Evolutionary conservation across 2,329 filamentous ascomycete species (phyloP).

Genomic region (Fusarium sterilihyphosum): DNA sequence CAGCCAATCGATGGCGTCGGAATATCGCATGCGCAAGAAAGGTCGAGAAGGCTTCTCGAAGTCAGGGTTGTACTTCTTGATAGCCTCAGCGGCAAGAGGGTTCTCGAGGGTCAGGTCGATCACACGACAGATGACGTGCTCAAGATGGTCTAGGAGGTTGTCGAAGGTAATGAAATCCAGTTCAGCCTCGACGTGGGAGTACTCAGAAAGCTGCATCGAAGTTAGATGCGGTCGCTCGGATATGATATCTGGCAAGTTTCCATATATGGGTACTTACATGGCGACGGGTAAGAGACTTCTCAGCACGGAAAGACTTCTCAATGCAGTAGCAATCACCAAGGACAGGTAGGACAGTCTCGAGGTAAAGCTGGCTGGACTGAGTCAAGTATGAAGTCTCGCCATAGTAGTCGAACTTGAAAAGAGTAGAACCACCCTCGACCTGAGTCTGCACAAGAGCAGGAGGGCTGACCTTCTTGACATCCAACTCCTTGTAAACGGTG

Average conservation of each 20-base stretch:
- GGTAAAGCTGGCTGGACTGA: conserved; percentile 96
- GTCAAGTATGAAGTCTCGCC: conserved; percentile 92
- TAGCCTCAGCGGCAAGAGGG: conserved; percentile 73
- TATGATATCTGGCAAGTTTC: background rate
- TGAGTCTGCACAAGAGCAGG: conserved; percentile 95
- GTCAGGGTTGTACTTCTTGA: conserved; percentile 90
- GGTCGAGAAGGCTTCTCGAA: conserved; percentile 85
- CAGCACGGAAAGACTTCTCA: conserved; percentile 97
- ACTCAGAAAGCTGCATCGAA: conserved; percentile 74
- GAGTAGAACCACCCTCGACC: conserved; percentile 90
- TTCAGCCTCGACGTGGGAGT: conserved; percentile 96
- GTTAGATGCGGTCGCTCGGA: background rate
- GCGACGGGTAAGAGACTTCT: conserved; percentile 93
- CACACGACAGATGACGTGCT: conserved; percentile 86
- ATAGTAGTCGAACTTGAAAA: conserved; percentile 92
- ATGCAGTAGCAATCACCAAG: conserved; percentile 98
- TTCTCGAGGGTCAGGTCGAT: conserved; percentile 81
- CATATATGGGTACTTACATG: conserved; percentile 59
- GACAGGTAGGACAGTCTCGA: conserved; percentile 91
- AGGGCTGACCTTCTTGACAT: conserved; percentile 84
- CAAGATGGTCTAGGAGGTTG: conserved; percentile 87
- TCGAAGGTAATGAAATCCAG: conserved; percentile 95
- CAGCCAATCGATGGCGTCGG: conserved; percentile 94
- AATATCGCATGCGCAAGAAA: conserved; percentile 95
- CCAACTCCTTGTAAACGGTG: conserved; percentile 78